These are phyloP conservation scores for Osmanthus fragrans DNA, from an alignment of 257 asterid species.

Conservation along the genomic window DNA sequence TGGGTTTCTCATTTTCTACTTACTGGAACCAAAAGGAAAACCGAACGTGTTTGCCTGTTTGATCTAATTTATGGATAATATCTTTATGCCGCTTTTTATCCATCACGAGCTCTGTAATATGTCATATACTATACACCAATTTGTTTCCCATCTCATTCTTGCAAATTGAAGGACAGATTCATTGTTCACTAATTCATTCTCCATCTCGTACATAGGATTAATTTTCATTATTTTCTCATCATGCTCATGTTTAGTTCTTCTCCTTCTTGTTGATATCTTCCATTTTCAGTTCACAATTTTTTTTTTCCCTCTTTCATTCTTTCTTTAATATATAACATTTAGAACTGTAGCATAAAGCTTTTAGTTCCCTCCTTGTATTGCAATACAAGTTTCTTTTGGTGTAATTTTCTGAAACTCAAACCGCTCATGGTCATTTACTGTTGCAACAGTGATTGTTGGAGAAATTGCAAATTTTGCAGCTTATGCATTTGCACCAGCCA, in stretches of 20 bases:
- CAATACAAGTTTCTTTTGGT: conserved; percentile 2
- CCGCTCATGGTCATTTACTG: conserved; percentile 20
- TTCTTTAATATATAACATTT: neutral
- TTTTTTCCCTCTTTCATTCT: neutral
- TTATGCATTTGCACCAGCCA: conserved; percentile 99
- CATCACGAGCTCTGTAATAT: neutral
- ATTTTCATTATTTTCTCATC: neutral
- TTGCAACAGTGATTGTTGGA: conserved; percentile 88
- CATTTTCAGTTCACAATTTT: neutral
- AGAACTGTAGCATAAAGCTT: neutral
- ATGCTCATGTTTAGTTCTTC: neutral
- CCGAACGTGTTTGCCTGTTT: neutral
- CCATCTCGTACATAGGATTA: neutral
- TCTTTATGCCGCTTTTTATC: neutral
- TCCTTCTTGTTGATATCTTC: conserved; percentile 8
- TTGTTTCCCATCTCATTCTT: neutral
- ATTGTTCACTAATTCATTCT: neutral
- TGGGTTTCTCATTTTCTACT: neutral
- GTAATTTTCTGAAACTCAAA: conserved; percentile 7
- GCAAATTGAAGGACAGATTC: neutral
- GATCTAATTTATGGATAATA: neutral
- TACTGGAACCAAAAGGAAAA: neutral
- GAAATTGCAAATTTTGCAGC: conserved; percentile 99
- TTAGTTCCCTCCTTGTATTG: conserved; percentile 1
- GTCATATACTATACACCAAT: neutral